Evolutionary conservation across 73 alveolate genomes (phyloP), one percentile per base, ranked within the genome.

Genomic region (Symbiodinium pilosum): DNA sequence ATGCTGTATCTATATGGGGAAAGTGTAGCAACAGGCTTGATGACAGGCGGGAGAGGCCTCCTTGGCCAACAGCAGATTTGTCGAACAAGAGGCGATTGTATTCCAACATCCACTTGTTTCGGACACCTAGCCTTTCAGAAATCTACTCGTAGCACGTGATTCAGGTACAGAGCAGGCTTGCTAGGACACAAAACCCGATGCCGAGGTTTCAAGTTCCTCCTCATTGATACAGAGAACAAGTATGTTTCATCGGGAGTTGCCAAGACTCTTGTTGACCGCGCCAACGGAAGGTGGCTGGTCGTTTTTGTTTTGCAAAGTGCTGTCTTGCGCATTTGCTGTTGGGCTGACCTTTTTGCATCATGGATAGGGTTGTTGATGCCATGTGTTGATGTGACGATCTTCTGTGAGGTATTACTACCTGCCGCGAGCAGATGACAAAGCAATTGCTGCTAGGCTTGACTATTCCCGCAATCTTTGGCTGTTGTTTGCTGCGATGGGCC

Each of bases 171-270:
- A n/a, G n/a, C n/a, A n/a, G n/a, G n/a, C n/a, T n/a, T n/a, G n/a
- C n/a, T n/a, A n/a, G n/a, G n/a, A n/a, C n/a, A n/a, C n/a, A n/a
- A n/a, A n/a, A n/a, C n/a, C n/a, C n/a, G n/a, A n/a, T n/a, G 4
- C 81, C 6, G 42, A 91, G 97, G 97, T 42, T 91, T 91, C 89
- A 91, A 91, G 85, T 91, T 91, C 40, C 84, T 94, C 94, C 93
- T 94, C 87, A 83, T 94, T 44, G 99, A 94, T 86, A 94, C 93
- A 3, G 99, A 94, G 77, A 94, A 94, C 94, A 83, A 94, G 69
- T 94, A 77, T 64, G 99, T 94, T 40, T 94, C 99, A 2, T 77
- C 99, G 18, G 99, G 99, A 28, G 81, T 94, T 41, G 99, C 99
- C 59, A 94, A 94, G 94, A 84, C 93, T 21, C 87, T 94, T 51